Base-by-base conservation (phyloP, 257 asterid genomes). In the Petunia secreta region DNA sequence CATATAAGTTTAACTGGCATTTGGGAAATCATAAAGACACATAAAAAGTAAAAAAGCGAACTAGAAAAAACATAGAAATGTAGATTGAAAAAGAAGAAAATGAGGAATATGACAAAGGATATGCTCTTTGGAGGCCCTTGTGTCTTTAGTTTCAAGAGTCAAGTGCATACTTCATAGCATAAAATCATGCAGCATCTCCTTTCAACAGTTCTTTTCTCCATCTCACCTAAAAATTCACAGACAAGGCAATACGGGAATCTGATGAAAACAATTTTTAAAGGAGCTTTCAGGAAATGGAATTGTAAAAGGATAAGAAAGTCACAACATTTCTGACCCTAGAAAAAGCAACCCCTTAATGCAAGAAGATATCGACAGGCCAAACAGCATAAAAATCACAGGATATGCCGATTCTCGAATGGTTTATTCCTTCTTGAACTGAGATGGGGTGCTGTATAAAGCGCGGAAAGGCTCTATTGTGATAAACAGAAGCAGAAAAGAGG, bases 331-430 rank as follows among this genome's bases (percentile, higher is more conserved):
- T 25, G 25, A 25, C 8, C 46, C 46, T 57, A 15, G 36, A 57
- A 14, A 57, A 57, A 55, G 60, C 25, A 55, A 57, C 25, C 0
- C 25, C 25, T 25, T 25, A 25, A 25, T 25, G 25, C 64, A 40
- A 41, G 15, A 4, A 66, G 5, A 16, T 16, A 25, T 8, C 25
- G 4, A 46, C 54, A 67, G 11, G 53, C 16, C 4, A 3, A 10
- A 40, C 41, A 44, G 85, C 80, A 64, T 60, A 83, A 84, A 37
- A 14, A 8, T 55, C 37, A 4, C 16, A 38, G 90, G 84, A 87
- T 83, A 89, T 85, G 91, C 89, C 80, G 65, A 82, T 75, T 74
- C 84, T 80, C 63, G n/a, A 5, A 50, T 57, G 85, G 87, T 79
- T 88, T 88, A 81, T 88, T 84, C 88, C 77, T 8, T 79, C 52